Evolutionary conservation across 306 rosid genomes (phyloP), one percentile per base, ranked within the genome.

Genomic region (Ormosia semicastrata): DNA sequence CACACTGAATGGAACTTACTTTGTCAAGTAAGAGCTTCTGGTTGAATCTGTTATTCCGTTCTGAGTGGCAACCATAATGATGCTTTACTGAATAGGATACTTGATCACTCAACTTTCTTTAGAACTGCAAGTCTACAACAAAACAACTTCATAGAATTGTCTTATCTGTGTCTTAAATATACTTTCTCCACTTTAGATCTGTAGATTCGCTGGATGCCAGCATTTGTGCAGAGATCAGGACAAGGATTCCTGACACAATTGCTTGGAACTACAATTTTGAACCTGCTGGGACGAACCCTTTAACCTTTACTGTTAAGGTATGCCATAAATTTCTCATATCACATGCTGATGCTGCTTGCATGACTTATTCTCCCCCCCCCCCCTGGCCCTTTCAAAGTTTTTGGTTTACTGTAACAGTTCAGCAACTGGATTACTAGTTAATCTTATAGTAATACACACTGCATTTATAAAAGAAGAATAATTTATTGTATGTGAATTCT

Each of bases 231-330:
- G 97, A 95, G 89, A 90, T 95, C 85, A 90, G 98, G 83, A 95
- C 99, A 60, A 89, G 98, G 77, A 95, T 95, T 74, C 99, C 97
- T 39, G 99, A 95, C 37, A 91, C 98, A 9, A 80, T 87, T 59
- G 89, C 97, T 5, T 95, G 97, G 98, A 95, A 95, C 86, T 95
- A 89, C 88, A 91, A 89, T 87, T 95, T 95, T 87, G 97, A 95
- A 89, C 94, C 98, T 81, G 94, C 95, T 49, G 95, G 95, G 84
- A 84, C 85, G 77, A 87, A 90, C 32, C 97, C 99, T n/a, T 69
- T 91, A 66, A 84, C 93, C 82, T 93, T 93, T 74, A 95, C 98
- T 53, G 94, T 95, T 80, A 95, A 89, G 97, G 97, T 91, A 87
- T 64, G 52, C 29, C 54, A 63, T 62, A 6, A 66, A 65, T 47